Evolutionary conservation across 306 rosid species (phyloP).

Genomic region (Urtica urens): DNA sequence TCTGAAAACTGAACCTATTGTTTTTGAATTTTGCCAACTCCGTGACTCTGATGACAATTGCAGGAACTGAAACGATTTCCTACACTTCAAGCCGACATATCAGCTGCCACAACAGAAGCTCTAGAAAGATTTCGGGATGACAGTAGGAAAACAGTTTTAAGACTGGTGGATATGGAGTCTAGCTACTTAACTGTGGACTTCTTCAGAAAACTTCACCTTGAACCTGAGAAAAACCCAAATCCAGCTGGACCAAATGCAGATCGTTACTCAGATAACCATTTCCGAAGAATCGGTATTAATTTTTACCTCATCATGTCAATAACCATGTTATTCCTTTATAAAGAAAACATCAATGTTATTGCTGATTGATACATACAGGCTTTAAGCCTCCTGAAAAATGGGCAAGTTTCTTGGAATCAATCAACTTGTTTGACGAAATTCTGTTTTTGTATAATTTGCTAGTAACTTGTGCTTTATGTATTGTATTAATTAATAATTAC

Average conservation of each 20-base stretch:
- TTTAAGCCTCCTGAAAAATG: not conserved
- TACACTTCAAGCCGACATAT: constrained; percentile 68
- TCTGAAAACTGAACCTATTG: not conserved
- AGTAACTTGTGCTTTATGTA: too few relatives aligned
- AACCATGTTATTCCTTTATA: too few relatives aligned
- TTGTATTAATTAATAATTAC: too few relatives aligned
- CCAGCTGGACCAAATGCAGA: constrained; percentile 42
- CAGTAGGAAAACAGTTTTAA: constrained; percentile 70
- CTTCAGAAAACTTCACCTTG: constrained; percentile 72
- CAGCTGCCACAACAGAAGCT: constrained; percentile 77
- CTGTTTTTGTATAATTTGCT: too few relatives aligned
- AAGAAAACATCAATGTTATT: too few relatives aligned
- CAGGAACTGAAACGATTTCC: constrained; percentile 97
- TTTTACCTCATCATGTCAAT: too few relatives aligned
- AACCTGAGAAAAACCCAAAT: constrained; percentile 55
- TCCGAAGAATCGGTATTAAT: constrained; percentile 82
- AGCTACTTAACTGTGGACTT: constrained; percentile 89
- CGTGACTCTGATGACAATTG: constrained; percentile 21
- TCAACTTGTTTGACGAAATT: not conserved
- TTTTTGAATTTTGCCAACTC: not conserved
- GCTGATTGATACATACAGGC: too few relatives aligned
- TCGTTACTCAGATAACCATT: constrained; percentile 55
- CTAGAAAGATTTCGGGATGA: constrained; percentile 88
- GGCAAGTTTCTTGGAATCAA: not conserved
- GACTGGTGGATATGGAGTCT: constrained; percentile 98